Evolutionary conservation across 495 filamentous ascomycete species (phyloP).

Genomic region (Cercophora scortea): DNA sequence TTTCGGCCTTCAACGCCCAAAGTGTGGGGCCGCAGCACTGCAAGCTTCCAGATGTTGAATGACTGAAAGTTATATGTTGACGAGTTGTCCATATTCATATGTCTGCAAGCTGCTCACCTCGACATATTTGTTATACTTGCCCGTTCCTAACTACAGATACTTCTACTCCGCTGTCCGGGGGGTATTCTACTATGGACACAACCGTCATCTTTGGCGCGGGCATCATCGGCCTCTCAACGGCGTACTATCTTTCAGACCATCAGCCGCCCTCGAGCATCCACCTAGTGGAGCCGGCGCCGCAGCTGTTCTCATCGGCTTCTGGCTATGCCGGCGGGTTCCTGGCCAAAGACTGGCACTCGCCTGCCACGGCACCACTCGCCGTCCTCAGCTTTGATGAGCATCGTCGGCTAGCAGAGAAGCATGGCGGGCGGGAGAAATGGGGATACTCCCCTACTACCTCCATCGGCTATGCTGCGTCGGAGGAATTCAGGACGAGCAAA

Average conservation of each 20-base stretch:
- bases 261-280: conserved; percentile 51
- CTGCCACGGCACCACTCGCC: conserved; percentile 48
- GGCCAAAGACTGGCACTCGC: conserved; percentile 63
- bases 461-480: conserved; percentile 41
- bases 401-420: conserved; percentile 49
- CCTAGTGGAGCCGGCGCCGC: conserved; percentile 56
- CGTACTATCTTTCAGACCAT: conserved; percentile 61
- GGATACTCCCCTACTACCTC: conserved; percentile 59
- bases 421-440: conserved; percentile 57
- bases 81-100: too few relatives aligned
- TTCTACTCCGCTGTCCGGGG: conserved; percentile 2
- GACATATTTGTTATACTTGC: too few relatives aligned
- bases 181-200: too few relatives aligned
- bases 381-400: conserved; percentile 65
- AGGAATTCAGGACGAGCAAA: conserved; percentile 14
- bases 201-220: conserved; percentile 73
- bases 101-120: too few relatives aligned
- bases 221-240: conserved; percentile 72
- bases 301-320: conserved; percentile 65
- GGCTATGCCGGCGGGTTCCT: conserved; percentile 70
- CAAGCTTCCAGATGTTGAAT: too few relatives aligned
- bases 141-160: background rate
- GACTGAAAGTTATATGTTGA: too few relatives aligned
- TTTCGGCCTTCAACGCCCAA: too few relatives aligned
- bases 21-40: too few relatives aligned